Base-by-base conservation (phyloP, 805 yeast species). In the Teunomyces lycoperdinae region DNA sequence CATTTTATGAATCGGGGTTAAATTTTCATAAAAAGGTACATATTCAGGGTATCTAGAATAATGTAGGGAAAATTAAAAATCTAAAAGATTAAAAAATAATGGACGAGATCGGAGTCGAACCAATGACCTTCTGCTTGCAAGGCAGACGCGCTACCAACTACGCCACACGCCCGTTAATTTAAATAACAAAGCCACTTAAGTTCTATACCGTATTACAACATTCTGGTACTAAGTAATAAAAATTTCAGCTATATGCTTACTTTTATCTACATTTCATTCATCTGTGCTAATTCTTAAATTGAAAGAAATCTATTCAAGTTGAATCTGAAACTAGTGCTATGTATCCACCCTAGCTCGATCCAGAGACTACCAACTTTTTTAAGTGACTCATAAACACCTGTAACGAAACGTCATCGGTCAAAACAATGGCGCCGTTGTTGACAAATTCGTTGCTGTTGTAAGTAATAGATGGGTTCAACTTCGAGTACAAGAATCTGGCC, bases 311-410 rank as follows among this genome's bases (percentile, higher is more conserved):
- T 38, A 38, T 38, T 38, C 29, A 38, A 26, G n/a, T n/a, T 24
- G 41, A 24, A 11, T 17, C 40, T 11, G 13, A 16, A 11, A 11
- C 29, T 11, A 26, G 13, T 6, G 30, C 14, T 36, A 38, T 11
- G 41, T 32, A 31, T 17, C 36, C 32, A 24, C 30, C n/a, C 28
- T 62, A 69, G 56, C 62, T 65, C 20, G 73, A 67, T 9, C 73
- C 74, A 30, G 69, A 58, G 38, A 92, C 97, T 46, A 92, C 95
- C 55, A 91, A 82, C 69, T 89, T 89, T 66, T 91, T 96, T 63
- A 94, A 80, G 69, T 94, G 98, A 44, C 85, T 79, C 95, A 94
- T 92, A 71, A 94, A 94, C 42, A 90, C 90, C 73, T 92, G 96
- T 67, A 94, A 76, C 46, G 92, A 84, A 44, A 94, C 96, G 71